Evolutionary conservation across 2,329 filamentous ascomycete species (phyloP), one percentile per base, ranked within the genome.

Genomic region (Fusarium miscanthi): DNA sequence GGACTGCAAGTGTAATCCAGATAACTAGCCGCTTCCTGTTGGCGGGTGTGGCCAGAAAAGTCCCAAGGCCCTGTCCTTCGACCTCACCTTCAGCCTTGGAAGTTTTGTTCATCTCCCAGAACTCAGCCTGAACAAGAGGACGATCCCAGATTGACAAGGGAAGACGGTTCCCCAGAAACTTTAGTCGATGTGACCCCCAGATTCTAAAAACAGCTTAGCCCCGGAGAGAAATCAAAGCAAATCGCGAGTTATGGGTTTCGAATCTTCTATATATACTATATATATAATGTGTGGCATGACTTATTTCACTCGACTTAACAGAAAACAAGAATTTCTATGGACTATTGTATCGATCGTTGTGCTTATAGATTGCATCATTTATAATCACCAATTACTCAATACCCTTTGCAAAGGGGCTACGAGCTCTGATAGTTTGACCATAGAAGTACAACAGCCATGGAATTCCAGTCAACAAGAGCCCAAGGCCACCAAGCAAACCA

Each of bases 381-480:
- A 30, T 8, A 30, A 30, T 30, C 7, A 30, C 9, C 27, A 30
- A 12, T 49, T 8, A 49, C n/a, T 33, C 30, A 8, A 33, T 51
- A 1, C 8, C 30, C 4, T 69, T 69, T 1, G 91, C 91, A 75
- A 93, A 88, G 63, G 88, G 89, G 73, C 90, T 92, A 66, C 87
- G 84, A 7, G 86, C 86, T 27, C 91, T 82, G 61, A 93, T 92
- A 63, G 76, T 85, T 17, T 87, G 86, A 0, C 92, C 91, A 70
- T 87, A 92, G 52, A 92, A 87, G 16, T 91, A 85, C 30, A 93
- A 80, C 0, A 92, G 85, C 88, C 91, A 93, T 0, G 91, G 91
- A 27, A 93, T 90, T 8, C 88, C 79, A 1, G 89, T 92, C 57
- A 93, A 80, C 4, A 90, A n/a, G 14, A 81, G 60, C 48, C 85